A percentile compares a stretch with the other conserved stretches of the same genome.
Evolutionary conservation across 345 rosid species (phyloP).

Genomic region (Brassica juncea): DNA sequence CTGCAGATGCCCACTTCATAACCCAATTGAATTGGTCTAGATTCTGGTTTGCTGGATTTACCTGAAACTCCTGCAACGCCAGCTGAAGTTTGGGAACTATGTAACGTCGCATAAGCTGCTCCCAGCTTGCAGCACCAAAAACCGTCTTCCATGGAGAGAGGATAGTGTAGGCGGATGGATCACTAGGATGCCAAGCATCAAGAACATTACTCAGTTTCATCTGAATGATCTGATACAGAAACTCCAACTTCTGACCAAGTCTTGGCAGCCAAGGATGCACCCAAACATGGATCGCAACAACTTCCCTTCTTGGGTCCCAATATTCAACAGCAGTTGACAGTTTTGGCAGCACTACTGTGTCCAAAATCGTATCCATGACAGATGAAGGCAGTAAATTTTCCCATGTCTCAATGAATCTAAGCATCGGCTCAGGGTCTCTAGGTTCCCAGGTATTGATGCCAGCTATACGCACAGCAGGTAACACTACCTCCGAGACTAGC

Average conservation of each 20-base stretch:
- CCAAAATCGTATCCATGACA: slow-evolving; percentile 59
- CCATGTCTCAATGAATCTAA: slow-evolving; percentile 84
- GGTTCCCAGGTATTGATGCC: slow-evolving; percentile 92
- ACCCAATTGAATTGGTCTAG: slow-evolving; percentile 80
- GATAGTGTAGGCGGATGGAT: slow-evolving; percentile 77
- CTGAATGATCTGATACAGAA: slow-evolving; percentile 72
- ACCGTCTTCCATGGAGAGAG: slow-evolving; percentile 92
- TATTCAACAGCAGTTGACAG: slow-evolving; percentile 75
- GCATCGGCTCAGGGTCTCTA: slow-evolving; percentile 94
- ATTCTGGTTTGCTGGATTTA: slow-evolving; percentile 78
- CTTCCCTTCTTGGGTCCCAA: slow-evolving; percentile 85
- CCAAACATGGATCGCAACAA: slow-evolving; percentile 89
- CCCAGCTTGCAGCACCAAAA: slow-evolving; percentile 89
- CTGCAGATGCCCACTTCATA: slow-evolving; percentile 75
- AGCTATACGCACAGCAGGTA: slow-evolving; percentile 86
- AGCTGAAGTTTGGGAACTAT: slow-evolving; percentile 91
- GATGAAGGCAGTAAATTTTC: slow-evolving; percentile 70
- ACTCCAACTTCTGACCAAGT: slow-evolving; percentile 78
- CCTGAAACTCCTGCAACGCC: slow-evolving; percentile 76
- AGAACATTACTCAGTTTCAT: slow-evolving; percentile 82
- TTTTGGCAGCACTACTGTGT: slow-evolving; percentile 72
- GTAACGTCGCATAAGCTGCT: slow-evolving; percentile 76
- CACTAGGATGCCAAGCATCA: slow-evolving; percentile 93
- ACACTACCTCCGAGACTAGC: slow-evolving; percentile 71
- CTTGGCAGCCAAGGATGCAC: slow-evolving; percentile 94